phyloP scores from a whole-genome alignment of 1,284 basidiomycete species.

The Retiboletus flavoniger region DNA sequence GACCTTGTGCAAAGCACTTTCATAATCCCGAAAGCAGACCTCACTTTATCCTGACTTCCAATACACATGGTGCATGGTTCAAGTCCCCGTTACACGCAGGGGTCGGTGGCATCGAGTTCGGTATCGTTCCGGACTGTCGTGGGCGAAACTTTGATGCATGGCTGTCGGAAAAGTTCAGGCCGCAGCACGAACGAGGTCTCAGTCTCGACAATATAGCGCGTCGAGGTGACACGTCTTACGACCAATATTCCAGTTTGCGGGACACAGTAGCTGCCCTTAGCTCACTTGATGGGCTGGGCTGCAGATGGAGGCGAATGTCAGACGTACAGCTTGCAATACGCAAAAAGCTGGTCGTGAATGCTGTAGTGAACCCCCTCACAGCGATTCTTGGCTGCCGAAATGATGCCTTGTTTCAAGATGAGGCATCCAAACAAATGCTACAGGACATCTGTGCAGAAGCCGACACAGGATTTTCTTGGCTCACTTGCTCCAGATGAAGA shows the following conservation, averaged over 20 bases:
- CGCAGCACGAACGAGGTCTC: slow-evolving; percentile 38
- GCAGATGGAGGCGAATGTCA: slow-evolving; percentile 68
- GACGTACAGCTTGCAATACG: slow-evolving; percentile 73
- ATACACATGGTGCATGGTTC: slow-evolving; percentile 75
- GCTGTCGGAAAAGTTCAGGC: slow-evolving; percentile 38
- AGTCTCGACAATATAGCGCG: slow-evolving; percentile 58
- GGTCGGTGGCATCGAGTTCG: slow-evolving; percentile 73
- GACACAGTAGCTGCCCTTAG: slow-evolving; percentile 69
- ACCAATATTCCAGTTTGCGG: slow-evolving; percentile 59
- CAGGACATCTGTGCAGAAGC: slow-evolving; percentile 48
- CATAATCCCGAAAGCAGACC: slow-evolving; percentile 73
- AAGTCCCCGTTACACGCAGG: slow-evolving; percentile 57
- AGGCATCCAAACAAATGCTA: slow-evolving; percentile 46
- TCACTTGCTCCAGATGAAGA: slow-evolving; percentile 33
- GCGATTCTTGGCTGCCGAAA: slow-evolving; percentile 82
- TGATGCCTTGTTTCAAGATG: slow-evolving; percentile 61
- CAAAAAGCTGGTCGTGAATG: slow-evolving; percentile 84
- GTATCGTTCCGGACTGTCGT: slow-evolving; percentile 71
- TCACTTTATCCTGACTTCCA: slow-evolving; percentile 82
- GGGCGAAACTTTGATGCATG: slow-evolving; percentile 61
- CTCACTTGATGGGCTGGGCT: slow-evolving; percentile 55
- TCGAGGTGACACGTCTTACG: slow-evolving; percentile 39
- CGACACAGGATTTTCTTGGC: slow-evolving; percentile 41
- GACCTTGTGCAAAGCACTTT: slow-evolving; percentile 69
- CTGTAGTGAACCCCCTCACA: slow-evolving; percentile 86